phyloP scores from a whole-genome alignment of 2,329 filamentous ascomycete genomes.

The Xylaria sp. region DNA sequence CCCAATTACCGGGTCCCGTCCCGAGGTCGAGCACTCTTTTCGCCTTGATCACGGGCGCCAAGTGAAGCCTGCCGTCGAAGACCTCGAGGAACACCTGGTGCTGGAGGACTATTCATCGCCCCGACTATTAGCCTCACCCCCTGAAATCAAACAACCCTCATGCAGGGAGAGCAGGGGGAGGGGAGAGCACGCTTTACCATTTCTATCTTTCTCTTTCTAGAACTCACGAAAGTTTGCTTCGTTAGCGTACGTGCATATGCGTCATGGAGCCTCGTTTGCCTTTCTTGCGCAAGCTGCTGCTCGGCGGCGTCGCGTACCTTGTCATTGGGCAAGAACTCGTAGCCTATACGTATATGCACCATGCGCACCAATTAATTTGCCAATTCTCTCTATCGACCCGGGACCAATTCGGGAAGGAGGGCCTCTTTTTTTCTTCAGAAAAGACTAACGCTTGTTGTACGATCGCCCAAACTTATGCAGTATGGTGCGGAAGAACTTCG shows the following conservation, averaged over 20 bases:
- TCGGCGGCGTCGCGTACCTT: conserved; percentile 16
- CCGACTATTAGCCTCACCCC: background rate
- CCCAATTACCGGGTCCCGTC: conserved; percentile 36
- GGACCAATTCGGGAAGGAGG: background rate
- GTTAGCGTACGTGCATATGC: too few relatives aligned
- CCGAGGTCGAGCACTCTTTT: conserved; percentile 37
- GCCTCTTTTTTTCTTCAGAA: too few relatives aligned
- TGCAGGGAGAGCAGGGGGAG: background rate
- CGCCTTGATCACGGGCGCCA: conserved; percentile 32
- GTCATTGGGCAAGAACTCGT: conserved; percentile 27
- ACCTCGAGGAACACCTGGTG: conserved; percentile 35
- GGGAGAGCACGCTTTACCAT: conserved; percentile 27
- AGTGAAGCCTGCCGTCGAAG: conserved; percentile 35
- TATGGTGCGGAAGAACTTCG: conserved; percentile 24
- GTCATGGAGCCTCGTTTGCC: background rate
- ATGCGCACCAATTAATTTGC: background rate
- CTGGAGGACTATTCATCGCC: conserved; percentile 27
- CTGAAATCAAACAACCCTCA: too few relatives aligned
- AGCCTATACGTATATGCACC: conserved; percentile 15
- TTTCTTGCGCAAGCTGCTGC: too few relatives aligned
- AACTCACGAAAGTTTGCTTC: background rate
- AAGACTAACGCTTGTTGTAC: conserved; percentile 28
- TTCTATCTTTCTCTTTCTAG: conserved; percentile 36
- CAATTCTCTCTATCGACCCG: conserved; percentile 2
- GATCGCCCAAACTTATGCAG: conserved; percentile 27